phyloP scores from a whole-genome alignment of 768 basidiomycete species.

The Coprinopsis marcescibilis region DNA sequence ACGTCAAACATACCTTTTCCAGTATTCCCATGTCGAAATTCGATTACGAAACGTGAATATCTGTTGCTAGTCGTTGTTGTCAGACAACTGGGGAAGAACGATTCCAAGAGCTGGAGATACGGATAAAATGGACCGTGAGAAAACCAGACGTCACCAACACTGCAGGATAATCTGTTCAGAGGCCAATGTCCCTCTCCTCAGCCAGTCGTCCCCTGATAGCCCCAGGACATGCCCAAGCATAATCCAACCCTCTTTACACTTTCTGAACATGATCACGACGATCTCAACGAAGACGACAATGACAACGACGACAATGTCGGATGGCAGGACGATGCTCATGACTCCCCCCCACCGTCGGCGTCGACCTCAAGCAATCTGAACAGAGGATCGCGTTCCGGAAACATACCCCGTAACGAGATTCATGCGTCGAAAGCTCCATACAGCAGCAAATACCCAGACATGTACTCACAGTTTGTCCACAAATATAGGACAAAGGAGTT shows the following conservation, averaged over 20 bases:
- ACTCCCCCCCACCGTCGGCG: conserved; percentile 27
- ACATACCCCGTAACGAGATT: conserved; percentile 22
- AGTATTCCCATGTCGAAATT: conserved; percentile 73
- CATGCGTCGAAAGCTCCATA: conserved; percentile 15
- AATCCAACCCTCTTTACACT: conserved; percentile 66
- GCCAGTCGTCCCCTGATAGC: no score
- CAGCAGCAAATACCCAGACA: conserved; percentile 40
- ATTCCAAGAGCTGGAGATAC: conserved; percentile 8
- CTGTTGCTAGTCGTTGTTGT: neutral
- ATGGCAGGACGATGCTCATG: conserved; percentile 29
- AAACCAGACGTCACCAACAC: no score
- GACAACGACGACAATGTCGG: conserved; percentile 47
- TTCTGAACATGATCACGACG: conserved; percentile 31
- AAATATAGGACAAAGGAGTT: conserved; percentile 62
- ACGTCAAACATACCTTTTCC: conserved; percentile 63
- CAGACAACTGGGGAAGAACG: neutral
- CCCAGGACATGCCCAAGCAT: conserved; percentile 58
- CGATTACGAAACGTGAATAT: neutral
- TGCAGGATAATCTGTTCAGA: neutral
- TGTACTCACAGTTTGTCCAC: conserved; percentile 77
- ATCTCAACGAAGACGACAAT: conserved; percentile 47
- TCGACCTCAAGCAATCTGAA: conserved; percentile 25
- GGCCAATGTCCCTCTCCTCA: no score
- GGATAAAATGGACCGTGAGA: conserved; percentile 25
- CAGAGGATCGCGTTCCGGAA: conserved; percentile 16